Evolutionary conservation across 1,284 basidiomycete genomes (phyloP).

Genomic region (Malassezia dermatis): DNA sequence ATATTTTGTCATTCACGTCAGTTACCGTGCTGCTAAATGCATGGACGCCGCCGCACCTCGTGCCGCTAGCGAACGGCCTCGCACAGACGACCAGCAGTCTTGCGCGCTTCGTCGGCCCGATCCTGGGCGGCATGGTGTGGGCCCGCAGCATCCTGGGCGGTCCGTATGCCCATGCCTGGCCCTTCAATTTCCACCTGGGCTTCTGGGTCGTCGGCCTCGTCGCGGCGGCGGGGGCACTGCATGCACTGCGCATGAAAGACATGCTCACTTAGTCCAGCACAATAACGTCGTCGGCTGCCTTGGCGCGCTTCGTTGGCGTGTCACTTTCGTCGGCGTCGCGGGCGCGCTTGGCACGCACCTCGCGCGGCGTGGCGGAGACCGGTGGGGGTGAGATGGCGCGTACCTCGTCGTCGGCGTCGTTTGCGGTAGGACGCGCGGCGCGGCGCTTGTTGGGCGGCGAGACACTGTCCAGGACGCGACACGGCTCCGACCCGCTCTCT

Average conservation of each 20-base stretch:
- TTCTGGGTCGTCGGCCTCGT: slow-evolving; percentile 40
- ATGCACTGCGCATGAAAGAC: slow-evolving; percentile 7
- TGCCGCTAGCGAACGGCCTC: slow-evolving; percentile 50
- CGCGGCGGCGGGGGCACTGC: slow-evolving; percentile 31
- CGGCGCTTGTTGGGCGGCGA: neutral
- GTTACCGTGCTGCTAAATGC: slow-evolving; percentile 48
- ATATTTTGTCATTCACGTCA: slow-evolving; percentile 48
- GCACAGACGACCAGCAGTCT: slow-evolving; percentile 49
- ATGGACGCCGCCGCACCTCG: slow-evolving; percentile 48
- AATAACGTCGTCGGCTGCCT: slow-evolving; percentile 10
- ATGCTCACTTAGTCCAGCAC: slow-evolving; percentile 11
- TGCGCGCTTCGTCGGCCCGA: slow-evolving; percentile 49
- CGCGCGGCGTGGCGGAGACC: slow-evolving; percentile 3
- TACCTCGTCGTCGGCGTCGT: slow-evolving; percentile 69
- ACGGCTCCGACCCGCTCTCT: slow-evolving; percentile 2
- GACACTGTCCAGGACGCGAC: neutral
- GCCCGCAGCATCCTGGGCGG: slow-evolving; percentile 37
- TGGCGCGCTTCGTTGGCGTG: neutral
- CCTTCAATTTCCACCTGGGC: slow-evolving; percentile 40
- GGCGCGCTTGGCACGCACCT: neutral
- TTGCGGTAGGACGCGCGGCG: slow-evolving; percentile 57
- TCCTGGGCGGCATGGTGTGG: slow-evolving; percentile 44
- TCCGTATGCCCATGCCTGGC: slow-evolving; percentile 23
- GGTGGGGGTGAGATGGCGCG: slow-evolving; percentile 20
- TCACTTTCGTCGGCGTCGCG: slow-evolving; percentile 1